phyloP scores from a whole-genome alignment of 306 rosid genomes.

The Begonia peltatifolia region DNA sequence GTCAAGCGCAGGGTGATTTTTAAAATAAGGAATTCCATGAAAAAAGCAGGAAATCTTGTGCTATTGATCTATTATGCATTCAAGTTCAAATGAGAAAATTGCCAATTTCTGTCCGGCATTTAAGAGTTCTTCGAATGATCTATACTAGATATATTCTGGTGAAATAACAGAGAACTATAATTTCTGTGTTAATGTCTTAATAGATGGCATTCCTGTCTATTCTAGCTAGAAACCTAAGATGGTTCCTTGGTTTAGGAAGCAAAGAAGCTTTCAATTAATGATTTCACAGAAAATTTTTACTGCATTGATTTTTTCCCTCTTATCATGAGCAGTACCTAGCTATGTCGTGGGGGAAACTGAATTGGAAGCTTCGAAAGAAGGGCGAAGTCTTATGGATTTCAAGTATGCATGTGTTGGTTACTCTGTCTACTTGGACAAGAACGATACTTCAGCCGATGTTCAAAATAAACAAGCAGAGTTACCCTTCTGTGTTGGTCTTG shows the following conservation, averaged over 20 bases:
- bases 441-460: slow-evolving; percentile 32
- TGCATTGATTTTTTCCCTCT: slow-evolving; percentile 15
- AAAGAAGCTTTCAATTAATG: no score
- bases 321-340: slow-evolving; percentile 48
- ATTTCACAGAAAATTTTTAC: not conserved
- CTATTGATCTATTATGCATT: no score
- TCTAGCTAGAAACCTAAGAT: not conserved
- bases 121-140: no score
- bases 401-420: slow-evolving; percentile 85
- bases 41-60: no score
- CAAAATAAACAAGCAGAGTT: slow-evolving; percentile 52
- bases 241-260: not conserved
- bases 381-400: slow-evolving; percentile 54
- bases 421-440: slow-evolving; percentile 64
- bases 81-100: no score
- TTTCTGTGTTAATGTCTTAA: not conserved
- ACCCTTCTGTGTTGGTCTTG: slow-evolving; percentile 82
- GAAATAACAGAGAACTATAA: not conserved
- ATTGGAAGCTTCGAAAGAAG: slow-evolving; percentile 65
- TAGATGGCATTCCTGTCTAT: not conserved
- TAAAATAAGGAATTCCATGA: no score
- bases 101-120: no score
- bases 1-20: no score
- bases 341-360: slow-evolving; percentile 67
- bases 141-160: no score